A percentile compares a stretch with the other conserved stretches of the same genome.
phyloP scores from a whole-genome alignment of 2,329 filamentous ascomycete species.

The Dendryphion nanum region DNA sequence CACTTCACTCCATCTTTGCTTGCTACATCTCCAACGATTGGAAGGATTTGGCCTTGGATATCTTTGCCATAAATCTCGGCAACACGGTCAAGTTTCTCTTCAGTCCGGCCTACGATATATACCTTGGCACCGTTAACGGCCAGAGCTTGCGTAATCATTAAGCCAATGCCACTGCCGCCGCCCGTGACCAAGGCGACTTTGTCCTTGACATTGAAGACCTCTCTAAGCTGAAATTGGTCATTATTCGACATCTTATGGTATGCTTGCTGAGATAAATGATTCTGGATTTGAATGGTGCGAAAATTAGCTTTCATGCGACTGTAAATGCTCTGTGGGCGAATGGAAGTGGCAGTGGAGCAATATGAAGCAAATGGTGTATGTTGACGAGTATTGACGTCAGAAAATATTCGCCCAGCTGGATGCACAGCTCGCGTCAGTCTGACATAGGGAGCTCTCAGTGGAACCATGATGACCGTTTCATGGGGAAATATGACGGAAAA shows the following conservation, averaged over 20 bases:
- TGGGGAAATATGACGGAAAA: background rate
- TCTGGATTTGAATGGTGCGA: conserved; percentile 13
- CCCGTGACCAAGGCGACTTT: conserved; percentile 45
- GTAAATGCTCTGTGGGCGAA: background rate
- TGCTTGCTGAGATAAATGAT: conserved; percentile 11
- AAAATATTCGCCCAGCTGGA: conserved; percentile 4
- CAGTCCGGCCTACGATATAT: conserved; percentile 48
- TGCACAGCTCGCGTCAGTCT: conserved; percentile 18
- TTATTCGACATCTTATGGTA: conserved; percentile 35
- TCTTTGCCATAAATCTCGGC: conserved; percentile 44
- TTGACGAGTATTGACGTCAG: conserved; percentile 26
- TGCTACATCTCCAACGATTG: conserved; percentile 45
- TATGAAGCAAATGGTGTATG: background rate
- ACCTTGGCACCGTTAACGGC: conserved; percentile 49
- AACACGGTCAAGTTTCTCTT: conserved; percentile 50
- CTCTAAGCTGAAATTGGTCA: conserved; percentile 28
- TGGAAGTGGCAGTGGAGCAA: background rate
- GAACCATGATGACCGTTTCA: background rate
- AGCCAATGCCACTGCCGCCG: conserved; percentile 48
- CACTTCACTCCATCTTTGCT: conserved; percentile 44
- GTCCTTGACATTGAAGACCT: conserved; percentile 39
- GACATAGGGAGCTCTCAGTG: conserved; percentile 6
- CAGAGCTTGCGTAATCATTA: conserved; percentile 49
- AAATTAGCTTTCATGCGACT: conserved; percentile 8
- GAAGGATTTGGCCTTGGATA: conserved; percentile 47